These are phyloP conservation scores for Mucor circinelloides DNA, from an alignment of 371 early-diverging fungal species.

Conservation along the genomic window DNA sequence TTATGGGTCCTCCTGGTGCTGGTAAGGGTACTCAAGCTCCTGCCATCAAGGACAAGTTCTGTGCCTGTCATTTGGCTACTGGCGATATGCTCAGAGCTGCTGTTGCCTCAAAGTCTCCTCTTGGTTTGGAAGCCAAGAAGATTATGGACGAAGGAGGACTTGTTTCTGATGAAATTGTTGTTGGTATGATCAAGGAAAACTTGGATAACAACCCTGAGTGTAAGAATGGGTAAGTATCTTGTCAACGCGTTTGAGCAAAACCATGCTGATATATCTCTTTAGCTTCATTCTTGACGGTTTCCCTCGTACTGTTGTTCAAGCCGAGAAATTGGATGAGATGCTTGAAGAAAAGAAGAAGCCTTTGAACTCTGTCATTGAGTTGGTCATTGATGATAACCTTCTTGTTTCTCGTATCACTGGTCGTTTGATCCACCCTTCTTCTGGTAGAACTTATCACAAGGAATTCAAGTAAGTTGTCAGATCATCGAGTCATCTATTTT, in stretches of 20 bases:
- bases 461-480: conserved; percentile 72
- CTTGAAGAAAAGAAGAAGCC: conserved; percentile 78
- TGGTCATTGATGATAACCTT: conserved; percentile 91
- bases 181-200: conserved; percentile 95
- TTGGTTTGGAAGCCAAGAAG: conserved; percentile 95
- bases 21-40: conserved; percentile 99
- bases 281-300: conserved; percentile 99
- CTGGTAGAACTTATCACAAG: conserved; percentile 97
- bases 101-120: conserved; percentile 87
- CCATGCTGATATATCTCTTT: background rate
- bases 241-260: background rate
- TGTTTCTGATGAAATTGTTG: conserved; percentile 98
- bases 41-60: conserved; percentile 91
- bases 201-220: conserved; percentile 90
- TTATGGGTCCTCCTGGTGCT: conserved; percentile 98
- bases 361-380: conserved; percentile 91
- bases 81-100: conserved; percentile 99
- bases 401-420: conserved; percentile 97
- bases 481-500: background rate
- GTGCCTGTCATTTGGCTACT: conserved; percentile 97
- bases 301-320: conserved; percentile 99
- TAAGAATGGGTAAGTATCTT: conserved; percentile 74
- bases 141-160: conserved; percentile 98
- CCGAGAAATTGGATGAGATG: conserved; percentile 98
- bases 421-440: conserved; percentile 91